These are phyloP conservation scores for Meripilus lineatus DNA, from an alignment of 1,284 basidiomycete species.

Conservation along the genomic window DNA sequence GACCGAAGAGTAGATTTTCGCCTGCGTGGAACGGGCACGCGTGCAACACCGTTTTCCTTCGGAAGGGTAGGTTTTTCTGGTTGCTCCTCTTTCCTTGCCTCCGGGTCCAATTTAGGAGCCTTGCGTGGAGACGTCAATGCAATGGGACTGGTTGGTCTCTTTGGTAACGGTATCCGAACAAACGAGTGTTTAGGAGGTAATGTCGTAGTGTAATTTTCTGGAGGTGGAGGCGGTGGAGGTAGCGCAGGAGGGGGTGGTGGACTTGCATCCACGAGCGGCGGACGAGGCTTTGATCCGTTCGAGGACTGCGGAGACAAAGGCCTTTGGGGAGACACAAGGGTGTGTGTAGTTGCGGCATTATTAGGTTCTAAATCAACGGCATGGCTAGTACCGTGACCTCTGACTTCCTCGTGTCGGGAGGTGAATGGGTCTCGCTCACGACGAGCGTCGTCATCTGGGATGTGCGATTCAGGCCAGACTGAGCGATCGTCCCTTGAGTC, in stretches of 20 bases:
- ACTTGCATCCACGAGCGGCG: not conserved
- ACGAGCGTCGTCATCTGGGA: too few species aligned
- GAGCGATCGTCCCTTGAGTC: not conserved
- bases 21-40: conserved; percentile 11
- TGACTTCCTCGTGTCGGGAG: too few species aligned
- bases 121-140: conserved; percentile 37
- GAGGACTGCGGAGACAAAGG: conserved; percentile 15
- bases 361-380: too few species aligned
- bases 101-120: conserved; percentile 10
- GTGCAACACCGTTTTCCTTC: conserved; percentile 3
- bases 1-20: conserved; percentile 43
- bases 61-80: conserved; percentile 5
- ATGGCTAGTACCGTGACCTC: too few species aligned
- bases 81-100: conserved; percentile 8
- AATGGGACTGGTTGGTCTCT: conserved; percentile 41
- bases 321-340: conserved; percentile 9
- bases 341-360: too few species aligned
- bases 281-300: not conserved
- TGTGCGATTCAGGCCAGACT: too few species aligned
- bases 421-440: too few species aligned
- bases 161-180: conserved; percentile 31
- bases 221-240: conserved; percentile 18
- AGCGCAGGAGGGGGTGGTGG: conserved; percentile 30
- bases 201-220: conserved; percentile 16
- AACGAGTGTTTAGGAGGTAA: conserved; percentile 33